phyloP scores from a whole-genome alignment of 371 early-diverging fungal genomes.

The Mycotypha africana region DNA sequence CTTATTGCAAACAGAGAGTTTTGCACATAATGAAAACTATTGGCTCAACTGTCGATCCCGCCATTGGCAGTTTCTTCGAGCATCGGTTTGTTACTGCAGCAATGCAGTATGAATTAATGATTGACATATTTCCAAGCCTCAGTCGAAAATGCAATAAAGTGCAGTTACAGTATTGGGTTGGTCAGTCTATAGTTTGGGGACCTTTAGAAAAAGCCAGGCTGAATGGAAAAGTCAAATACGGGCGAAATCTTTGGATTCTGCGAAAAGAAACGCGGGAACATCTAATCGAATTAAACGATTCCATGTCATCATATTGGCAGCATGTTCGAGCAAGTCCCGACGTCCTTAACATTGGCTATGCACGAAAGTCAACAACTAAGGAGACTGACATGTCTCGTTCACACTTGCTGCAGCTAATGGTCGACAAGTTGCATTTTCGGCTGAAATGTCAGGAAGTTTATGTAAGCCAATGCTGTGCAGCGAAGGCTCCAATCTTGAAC shows the following conservation, averaged over 20 bases:
- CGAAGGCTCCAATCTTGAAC: slow-evolving; percentile 7
- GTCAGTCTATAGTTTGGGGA: slow-evolving; percentile 15
- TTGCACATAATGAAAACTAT: no score
- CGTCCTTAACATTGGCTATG: no score
- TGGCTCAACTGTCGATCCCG: no score
- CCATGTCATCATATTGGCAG: slow-evolving; percentile 17
- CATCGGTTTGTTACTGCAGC: no score
- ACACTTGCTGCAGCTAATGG: slow-evolving; percentile 7
- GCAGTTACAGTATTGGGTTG: slow-evolving; percentile 17
- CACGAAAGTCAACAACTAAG: neutral
- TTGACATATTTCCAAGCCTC: slow-evolving; percentile 6
- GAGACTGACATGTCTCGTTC: slow-evolving; percentile 6
- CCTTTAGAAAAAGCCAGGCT: slow-evolving; percentile 1
- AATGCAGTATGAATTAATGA: slow-evolving; percentile 4
- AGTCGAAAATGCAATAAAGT: slow-evolving; percentile 7
- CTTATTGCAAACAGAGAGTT: no score
- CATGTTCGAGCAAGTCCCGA: no score
- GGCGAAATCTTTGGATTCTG: slow-evolving; percentile 5
- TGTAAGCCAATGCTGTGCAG: slow-evolving; percentile 7
- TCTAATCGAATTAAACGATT: slow-evolving; percentile 3
- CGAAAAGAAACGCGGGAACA: slow-evolving; percentile 7
- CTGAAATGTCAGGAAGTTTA: slow-evolving; percentile 10
- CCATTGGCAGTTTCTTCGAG: no score
- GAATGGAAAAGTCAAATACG: slow-evolving; percentile 4
- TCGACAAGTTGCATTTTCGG: slow-evolving; percentile 7